Evolutionary conservation across 768 basidiomycete genomes (phyloP).

Genomic region (Rhodosporidiobolus sp.): DNA sequence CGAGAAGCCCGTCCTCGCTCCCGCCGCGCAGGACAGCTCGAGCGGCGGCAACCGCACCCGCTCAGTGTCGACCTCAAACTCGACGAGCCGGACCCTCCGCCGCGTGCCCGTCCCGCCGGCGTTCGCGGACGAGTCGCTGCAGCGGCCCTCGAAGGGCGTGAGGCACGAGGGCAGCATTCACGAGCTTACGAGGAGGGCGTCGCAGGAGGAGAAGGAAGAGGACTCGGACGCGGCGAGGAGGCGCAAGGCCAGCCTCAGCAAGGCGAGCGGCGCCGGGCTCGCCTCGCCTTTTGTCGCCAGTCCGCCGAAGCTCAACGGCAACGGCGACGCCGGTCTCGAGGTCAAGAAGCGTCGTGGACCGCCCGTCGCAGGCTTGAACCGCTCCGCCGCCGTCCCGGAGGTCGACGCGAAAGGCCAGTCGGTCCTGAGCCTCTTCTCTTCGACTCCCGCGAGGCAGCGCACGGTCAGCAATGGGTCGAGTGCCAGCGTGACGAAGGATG

Average conservation of each 20-base stretch:
- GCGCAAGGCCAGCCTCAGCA: constrained; percentile 6
- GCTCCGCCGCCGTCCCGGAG: neutral
- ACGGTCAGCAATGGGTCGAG: constrained; percentile 3
- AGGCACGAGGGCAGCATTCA: neutral
- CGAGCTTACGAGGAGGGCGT: neutral
- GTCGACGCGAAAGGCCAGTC: neutral
- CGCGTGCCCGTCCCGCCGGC: constrained; percentile 11
- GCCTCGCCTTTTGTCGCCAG: neutral
- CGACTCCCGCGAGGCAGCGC: neutral
- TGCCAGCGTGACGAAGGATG: constrained; percentile 25
- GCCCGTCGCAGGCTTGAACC: constrained; percentile 17
- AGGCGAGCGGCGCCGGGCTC: constrained; percentile 5
- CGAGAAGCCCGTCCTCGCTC: neutral
- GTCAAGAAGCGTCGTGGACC: constrained; percentile 4
- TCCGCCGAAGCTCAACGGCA: neutral
- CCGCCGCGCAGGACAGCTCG: no score
- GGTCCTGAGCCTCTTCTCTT: neutral
- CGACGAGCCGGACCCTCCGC: neutral
- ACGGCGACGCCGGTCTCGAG: neutral
- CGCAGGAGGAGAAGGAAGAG: neutral
- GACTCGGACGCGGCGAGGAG: neutral
- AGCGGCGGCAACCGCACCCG: neutral
- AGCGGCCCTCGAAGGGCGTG: neutral
- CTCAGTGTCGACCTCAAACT: neutral
- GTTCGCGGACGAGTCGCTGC: neutral